A percentile compares a stretch with the other conserved stretches of the same genome.
Evolutionary conservation across 202 grass and related monocot species (phyloP).

Genomic region (Musa balbisiana): DNA sequence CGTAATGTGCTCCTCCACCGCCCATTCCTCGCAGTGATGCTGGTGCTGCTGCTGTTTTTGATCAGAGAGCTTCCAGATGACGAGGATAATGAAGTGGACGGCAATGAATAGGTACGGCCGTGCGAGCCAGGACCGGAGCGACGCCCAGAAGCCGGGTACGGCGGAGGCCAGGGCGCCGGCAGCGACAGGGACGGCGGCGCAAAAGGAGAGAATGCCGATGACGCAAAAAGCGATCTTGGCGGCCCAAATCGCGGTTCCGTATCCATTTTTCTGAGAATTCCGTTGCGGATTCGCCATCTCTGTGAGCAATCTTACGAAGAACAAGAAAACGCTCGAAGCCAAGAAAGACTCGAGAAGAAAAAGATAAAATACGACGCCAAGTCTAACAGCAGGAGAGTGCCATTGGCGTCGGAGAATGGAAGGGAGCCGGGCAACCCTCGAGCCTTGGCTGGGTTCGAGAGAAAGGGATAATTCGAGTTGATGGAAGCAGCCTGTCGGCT

Average conservation of each 20-base stretch:
- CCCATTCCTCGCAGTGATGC: conserved; percentile 13
- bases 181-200: conserved; percentile 34
- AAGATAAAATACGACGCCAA: neutral
- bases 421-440: neutral
- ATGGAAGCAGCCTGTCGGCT: no score
- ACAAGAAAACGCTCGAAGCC: no score
- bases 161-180: conserved; percentile 24
- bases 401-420: neutral
- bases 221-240: conserved; percentile 40
- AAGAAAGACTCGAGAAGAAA: neutral
- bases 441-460: no score
- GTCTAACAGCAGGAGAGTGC: neutral
- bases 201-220: conserved; percentile 20
- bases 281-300: conserved; percentile 5
- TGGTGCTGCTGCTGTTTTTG: conserved; percentile 26
- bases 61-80: conserved; percentile 94
- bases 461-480: no score
- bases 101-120: conserved; percentile 74
- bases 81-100: conserved; percentile 15
- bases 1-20: neutral
- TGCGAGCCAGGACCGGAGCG: conserved; percentile 34
- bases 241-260: neutral
- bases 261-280: neutral
- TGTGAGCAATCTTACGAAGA: neutral
- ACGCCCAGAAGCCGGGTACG: conserved; percentile 33